A percentile compares a stretch with the other conserved stretches of the same genome.
Evolutionary conservation across 2,329 filamentous ascomycete genomes (phyloP).

Genomic region (Venturia nashicola): DNA sequence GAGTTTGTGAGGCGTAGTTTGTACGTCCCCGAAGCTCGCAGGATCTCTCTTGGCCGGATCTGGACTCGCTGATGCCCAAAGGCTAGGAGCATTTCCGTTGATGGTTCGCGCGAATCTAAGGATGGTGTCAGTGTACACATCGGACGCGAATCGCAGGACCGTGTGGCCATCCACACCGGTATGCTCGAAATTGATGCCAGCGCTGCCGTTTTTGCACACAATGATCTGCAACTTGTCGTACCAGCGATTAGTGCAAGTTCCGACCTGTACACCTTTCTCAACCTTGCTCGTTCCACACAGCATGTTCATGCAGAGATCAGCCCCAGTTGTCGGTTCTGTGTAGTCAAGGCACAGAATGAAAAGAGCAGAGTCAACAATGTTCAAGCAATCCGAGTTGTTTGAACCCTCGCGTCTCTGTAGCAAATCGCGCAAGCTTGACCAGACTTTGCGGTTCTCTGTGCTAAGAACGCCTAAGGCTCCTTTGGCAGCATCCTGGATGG

Average conservation of each 20-base stretch:
- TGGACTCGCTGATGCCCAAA: slow-evolving; percentile 85
- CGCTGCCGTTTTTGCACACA: slow-evolving; percentile 96
- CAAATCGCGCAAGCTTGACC: slow-evolving; percentile 83
- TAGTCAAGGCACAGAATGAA: slow-evolving; percentile 91
- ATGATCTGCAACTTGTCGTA: slow-evolving; percentile 99
- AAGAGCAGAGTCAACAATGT: slow-evolving; percentile 85
- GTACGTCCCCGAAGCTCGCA: slow-evolving; percentile 83
- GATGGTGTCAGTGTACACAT: slow-evolving; percentile 95
- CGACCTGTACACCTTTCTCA: slow-evolving; percentile 86
- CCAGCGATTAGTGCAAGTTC: slow-evolving; percentile 96
- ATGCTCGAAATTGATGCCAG: slow-evolving; percentile 98
- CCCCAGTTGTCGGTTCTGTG: slow-evolving; percentile 67
- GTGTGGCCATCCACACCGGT: slow-evolving; percentile 97
- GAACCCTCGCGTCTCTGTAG: slow-evolving; percentile 75
- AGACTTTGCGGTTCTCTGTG: slow-evolving; percentile 91
- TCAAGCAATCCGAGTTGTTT: slow-evolving; percentile 92
- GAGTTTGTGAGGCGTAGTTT: slow-evolving; percentile 85
- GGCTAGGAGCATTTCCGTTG: slow-evolving; percentile 79
- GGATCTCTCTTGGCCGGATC: slow-evolving; percentile 89
- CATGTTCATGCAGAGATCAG: slow-evolving; percentile 95
- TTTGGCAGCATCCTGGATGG: slow-evolving; percentile 92
- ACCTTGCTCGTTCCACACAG: slow-evolving; percentile 89
- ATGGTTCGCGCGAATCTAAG: slow-evolving; percentile 89
- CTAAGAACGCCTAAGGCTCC: slow-evolving; percentile 85
- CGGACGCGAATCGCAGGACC: slow-evolving; percentile 87